phyloP scores from a whole-genome alignment of 2,329 filamentous ascomycete genomes.

The Paecilomyces fulvus region DNA sequence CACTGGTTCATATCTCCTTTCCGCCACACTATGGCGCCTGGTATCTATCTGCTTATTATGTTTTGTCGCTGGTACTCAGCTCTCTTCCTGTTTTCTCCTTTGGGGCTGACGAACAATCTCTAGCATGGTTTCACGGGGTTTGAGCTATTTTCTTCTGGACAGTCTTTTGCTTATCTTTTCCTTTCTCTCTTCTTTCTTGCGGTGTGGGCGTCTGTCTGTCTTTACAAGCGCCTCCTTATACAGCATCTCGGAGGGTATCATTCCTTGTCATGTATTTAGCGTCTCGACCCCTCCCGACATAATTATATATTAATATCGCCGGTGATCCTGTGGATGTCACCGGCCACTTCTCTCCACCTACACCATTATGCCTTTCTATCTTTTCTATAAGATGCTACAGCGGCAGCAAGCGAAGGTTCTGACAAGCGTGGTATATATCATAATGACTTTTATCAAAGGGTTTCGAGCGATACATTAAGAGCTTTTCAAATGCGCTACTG shows the following conservation, averaged over 20 bases:
- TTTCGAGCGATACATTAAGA: too few relatives aligned
- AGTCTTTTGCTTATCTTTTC: neutral
- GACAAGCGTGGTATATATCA: neutral
- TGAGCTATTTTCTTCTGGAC: neutral
- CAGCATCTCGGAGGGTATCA: neutral
- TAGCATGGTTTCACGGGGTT: neutral
- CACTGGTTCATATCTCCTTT: neutral
- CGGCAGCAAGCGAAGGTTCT: neutral
- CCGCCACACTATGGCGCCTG: neutral
- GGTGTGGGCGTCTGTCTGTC: neutral
- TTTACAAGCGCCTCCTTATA: neutral
- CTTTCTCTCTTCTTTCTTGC: neutral
- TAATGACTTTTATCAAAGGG: neutral
- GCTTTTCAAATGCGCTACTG: too few relatives aligned
- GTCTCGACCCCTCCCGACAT: neutral
- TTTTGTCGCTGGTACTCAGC: neutral
- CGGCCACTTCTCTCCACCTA: neutral
- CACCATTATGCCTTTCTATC: neutral
- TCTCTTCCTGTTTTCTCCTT: neutral
- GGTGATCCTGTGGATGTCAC: neutral
- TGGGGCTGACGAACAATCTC: neutral
- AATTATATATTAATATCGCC: neutral
- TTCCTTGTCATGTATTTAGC: neutral
- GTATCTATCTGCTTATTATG: neutral
- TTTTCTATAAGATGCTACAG: neutral